phyloP scores from a whole-genome alignment of 768 basidiomycete species.

The Boletellus emodensis region DNA sequence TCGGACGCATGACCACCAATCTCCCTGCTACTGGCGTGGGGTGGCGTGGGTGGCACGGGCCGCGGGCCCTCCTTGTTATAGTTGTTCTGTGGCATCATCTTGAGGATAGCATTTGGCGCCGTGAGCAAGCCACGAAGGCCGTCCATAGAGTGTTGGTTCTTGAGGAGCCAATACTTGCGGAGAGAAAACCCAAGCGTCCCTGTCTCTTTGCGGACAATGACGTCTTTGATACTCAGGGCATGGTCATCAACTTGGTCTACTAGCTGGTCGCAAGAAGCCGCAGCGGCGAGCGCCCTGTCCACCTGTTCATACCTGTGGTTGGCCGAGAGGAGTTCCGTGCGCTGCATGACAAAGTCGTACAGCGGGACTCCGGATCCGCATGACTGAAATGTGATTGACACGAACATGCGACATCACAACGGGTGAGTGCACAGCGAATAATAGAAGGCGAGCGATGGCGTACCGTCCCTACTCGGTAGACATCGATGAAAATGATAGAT shows the following conservation, averaged over 20 bases:
- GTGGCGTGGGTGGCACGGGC: slow-evolving; percentile 12
- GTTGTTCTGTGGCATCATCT: slow-evolving; percentile 3
- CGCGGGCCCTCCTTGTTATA: slow-evolving; percentile 11
- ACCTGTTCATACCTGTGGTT: too few relatives aligned
- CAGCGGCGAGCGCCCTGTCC: too few relatives aligned
- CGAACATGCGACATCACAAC: neutral
- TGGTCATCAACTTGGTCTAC: too few relatives aligned
- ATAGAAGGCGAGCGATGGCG: neutral
- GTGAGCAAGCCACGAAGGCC: slow-evolving; percentile 49
- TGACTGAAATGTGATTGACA: slow-evolving; percentile 39
- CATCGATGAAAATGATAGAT: slow-evolving; percentile 55
- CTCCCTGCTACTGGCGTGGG: neutral
- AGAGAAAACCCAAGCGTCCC: slow-evolving; percentile 29
- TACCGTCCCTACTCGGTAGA: slow-evolving; percentile 52
- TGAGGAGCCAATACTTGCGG: slow-evolving; percentile 47
- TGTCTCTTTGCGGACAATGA: too few relatives aligned
- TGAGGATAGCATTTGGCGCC: slow-evolving; percentile 18
- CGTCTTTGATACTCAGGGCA: too few relatives aligned
- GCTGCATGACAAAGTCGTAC: slow-evolving; percentile 54
- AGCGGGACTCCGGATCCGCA: slow-evolving; percentile 65
- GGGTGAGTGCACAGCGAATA: too few relatives aligned
- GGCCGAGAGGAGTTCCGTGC: slow-evolving; percentile 37
- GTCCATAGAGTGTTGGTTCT: slow-evolving; percentile 53
- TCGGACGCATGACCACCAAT: neutral
- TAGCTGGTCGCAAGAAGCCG: too few relatives aligned